A percentile compares a stretch with the other conserved stretches of the same genome.
phyloP scores from a whole-genome alignment of 805 yeast genomes.

The Metschnikowia proteae region DNA sequence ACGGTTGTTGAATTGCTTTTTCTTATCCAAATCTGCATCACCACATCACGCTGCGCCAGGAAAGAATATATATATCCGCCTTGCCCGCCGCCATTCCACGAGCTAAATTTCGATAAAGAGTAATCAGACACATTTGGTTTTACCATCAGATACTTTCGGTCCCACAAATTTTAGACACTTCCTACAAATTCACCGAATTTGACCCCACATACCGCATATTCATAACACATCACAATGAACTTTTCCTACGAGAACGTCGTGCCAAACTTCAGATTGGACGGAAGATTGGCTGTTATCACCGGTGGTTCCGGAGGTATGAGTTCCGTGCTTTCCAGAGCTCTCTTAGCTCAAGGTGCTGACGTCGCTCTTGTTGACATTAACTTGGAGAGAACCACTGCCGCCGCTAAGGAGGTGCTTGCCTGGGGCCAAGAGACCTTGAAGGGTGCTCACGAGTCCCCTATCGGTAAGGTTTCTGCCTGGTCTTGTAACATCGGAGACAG shows the following conservation, averaged over 20 bases:
- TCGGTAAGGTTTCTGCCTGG: conserved; percentile 56
- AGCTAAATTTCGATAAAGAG: background rate
- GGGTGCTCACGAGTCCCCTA: conserved; percentile 28
- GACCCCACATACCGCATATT: background rate
- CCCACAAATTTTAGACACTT: too few relatives aligned
- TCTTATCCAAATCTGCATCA: conserved; percentile 4
- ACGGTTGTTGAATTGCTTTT: background rate
- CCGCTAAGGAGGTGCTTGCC: conserved; percentile 47
- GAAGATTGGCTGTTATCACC: conserved; percentile 67
- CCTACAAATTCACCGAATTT: too few relatives aligned
- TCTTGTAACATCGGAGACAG: conserved; percentile 71
- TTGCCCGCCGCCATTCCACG: background rate
- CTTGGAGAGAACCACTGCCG: conserved; percentile 51
- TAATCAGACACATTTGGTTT: background rate
- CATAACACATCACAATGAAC: conserved; percentile 12
- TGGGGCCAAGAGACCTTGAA: conserved; percentile 48
- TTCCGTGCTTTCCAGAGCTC: conserved; percentile 58
- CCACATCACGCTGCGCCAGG: conserved; percentile 1
- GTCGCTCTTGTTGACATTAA: conserved; percentile 70
- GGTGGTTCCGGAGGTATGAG: conserved; percentile 84
- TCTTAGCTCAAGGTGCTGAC: conserved; percentile 73
- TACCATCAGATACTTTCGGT: too few relatives aligned
- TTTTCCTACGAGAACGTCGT: conserved; percentile 45
- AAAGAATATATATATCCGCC: background rate
- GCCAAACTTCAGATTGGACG: conserved; percentile 65